Conservation (phyloP, 805 yeast species). For the Barnettozyma vustinii region DNA sequence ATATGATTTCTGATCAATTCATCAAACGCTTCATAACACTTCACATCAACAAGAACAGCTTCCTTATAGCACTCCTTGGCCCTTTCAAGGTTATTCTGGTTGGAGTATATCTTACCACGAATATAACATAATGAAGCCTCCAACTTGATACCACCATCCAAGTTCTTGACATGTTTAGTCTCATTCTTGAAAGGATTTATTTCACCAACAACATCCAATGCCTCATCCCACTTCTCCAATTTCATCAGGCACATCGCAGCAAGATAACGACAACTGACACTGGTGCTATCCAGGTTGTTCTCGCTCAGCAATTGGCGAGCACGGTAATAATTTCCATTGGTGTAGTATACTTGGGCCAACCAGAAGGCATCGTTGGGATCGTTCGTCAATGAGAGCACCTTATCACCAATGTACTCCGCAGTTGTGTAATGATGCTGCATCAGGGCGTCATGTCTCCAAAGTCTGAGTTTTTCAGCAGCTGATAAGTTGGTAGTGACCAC, state of each 20-base stretch:
- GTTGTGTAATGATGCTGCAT: constrained; percentile 89
- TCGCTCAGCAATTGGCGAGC: constrained; percentile 67
- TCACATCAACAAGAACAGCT: constrained; percentile 81
- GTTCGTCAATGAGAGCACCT: constrained; percentile 72
- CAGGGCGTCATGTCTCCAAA: constrained; percentile 92
- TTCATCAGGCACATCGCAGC: constrained; percentile 71
- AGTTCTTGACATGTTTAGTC: constrained; percentile 34
- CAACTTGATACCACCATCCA: constrained; percentile 80
- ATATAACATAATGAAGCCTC: constrained; percentile 85
- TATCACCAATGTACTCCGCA: constrained; percentile 89
- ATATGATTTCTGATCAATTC: constrained; percentile 68
- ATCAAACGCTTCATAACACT: constrained; percentile 89
- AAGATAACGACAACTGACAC: constrained; percentile 75
- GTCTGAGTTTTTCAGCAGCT: constrained; percentile 77
- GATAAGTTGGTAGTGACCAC: constrained; percentile 29
- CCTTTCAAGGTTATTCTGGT: constrained; percentile 74
- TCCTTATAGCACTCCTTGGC: constrained; percentile 87
- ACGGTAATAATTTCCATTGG: constrained; percentile 69
- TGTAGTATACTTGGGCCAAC: constrained; percentile 86
- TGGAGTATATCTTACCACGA: constrained; percentile 77
- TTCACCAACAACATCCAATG: constrained; percentile 80
- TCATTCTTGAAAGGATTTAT: constrained; percentile 59
- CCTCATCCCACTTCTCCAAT: constrained; percentile 80
- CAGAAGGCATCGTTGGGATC: constrained; percentile 95
- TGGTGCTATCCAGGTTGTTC: constrained; percentile 45